Conservation (phyloP, 1,139 yeast species). For the Blastobotrys arbuscula region DNA sequence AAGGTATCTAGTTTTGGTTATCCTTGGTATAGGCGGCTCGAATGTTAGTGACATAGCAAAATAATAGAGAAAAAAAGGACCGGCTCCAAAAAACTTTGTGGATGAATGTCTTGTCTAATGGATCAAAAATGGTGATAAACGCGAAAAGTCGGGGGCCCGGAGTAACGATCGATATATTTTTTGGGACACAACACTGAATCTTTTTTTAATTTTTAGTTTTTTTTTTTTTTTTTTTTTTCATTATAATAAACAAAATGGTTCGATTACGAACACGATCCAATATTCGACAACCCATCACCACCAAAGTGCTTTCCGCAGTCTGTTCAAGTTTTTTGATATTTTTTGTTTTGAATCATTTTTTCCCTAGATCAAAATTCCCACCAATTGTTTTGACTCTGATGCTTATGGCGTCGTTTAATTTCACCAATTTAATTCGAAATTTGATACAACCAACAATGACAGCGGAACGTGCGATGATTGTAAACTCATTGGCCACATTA, state of each 20-base stretch:
- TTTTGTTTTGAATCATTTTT: not conserved
- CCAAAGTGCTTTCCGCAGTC: not conserved
- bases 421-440: slow-evolving; percentile 3
- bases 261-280: not conserved
- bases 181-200: no score
- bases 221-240: not conserved
- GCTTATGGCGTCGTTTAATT: slow-evolving; percentile 7
- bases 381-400: slow-evolving; percentile 6
- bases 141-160: not conserved
- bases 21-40: slow-evolving; percentile 2
- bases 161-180: not conserved
- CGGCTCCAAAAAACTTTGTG: not conserved
- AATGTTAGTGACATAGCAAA: no score
- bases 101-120: not conserved
- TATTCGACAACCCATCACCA: not conserved
- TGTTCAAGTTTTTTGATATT: slow-evolving; percentile 7
- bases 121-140: not conserved
- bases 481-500: slow-evolving; percentile 50
- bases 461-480: slow-evolving; percentile 35
- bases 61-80: no score
- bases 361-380: slow-evolving; percentile 1
- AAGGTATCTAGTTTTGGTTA: not conserved
- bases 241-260: not conserved
- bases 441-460: slow-evolving; percentile 10
- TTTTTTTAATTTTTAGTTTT: no score